Conservation (phyloP, 768 basidiomycete genomes). For the Kondoa malvinella region DNA sequence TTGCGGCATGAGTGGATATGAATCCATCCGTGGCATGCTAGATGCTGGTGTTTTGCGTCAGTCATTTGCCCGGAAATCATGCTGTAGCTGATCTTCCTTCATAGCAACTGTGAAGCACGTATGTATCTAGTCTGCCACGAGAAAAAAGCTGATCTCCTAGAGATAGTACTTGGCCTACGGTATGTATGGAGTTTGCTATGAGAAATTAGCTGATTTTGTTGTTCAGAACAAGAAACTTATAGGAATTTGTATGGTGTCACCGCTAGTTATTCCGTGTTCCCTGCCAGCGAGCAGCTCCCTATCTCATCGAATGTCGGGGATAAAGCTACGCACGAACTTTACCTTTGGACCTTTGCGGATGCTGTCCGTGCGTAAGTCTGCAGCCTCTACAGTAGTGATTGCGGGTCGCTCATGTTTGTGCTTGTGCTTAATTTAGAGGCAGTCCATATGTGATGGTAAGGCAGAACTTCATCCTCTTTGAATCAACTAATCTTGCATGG, state of each 20-base stretch:
- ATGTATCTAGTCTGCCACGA: background rate
- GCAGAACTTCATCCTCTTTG: no score
- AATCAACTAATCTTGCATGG: no score
- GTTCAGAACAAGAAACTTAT: constrained; percentile 1
- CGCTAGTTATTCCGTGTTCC: constrained; percentile 9
- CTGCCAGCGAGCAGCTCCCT: constrained; percentile 23
- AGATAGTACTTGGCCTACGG: no score
- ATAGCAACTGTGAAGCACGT: background rate
- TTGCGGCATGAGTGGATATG: constrained; percentile 1
- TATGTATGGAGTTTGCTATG: no score
- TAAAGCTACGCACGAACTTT: constrained; percentile 32
- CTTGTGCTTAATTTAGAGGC: no score
- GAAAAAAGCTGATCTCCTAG: no score
- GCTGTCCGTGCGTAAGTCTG: constrained; percentile 32
- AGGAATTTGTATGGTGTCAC: constrained; percentile 8
- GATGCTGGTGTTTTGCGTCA: constrained; percentile 29
- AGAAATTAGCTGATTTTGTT: background rate
- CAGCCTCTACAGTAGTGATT: no score
- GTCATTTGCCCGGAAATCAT: constrained; percentile 29
- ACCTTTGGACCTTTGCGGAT: constrained; percentile 32
- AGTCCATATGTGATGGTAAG: no score
- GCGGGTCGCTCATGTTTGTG: constrained; percentile 31
- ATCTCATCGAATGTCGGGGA: constrained; percentile 34
- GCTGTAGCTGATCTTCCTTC: no score
- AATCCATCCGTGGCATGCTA: constrained; percentile 24